phyloP scores from a whole-genome alignment of 768 basidiomycete genomes.

The Bullera alba region DNA sequence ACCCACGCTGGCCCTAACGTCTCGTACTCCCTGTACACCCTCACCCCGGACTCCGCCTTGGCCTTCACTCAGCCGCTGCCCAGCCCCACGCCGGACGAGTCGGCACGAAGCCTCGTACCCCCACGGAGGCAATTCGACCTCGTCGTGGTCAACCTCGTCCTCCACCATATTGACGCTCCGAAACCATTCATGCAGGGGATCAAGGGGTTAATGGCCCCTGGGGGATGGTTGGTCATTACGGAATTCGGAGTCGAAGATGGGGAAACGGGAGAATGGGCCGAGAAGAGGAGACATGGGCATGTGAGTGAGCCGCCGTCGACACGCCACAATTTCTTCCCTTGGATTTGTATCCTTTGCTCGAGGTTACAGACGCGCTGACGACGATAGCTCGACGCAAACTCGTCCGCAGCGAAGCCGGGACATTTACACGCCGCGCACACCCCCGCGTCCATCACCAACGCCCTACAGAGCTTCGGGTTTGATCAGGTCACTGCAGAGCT shows the following conservation, averaged over 20 bases:
- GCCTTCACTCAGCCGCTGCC: conserved; percentile 9
- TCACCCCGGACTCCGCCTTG: conserved; percentile 15
- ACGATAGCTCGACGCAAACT: neutral
- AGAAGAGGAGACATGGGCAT: conserved; percentile 1
- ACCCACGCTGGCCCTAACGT: neutral
- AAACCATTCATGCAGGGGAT: conserved; percentile 13
- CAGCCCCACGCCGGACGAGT: conserved; percentile 10
- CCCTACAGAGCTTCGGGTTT: conserved; percentile 17
- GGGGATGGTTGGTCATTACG: conserved; percentile 28
- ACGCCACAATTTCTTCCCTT: neutral
- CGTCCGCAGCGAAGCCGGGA: conserved; percentile 14
- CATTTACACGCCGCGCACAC: conserved; percentile 21
- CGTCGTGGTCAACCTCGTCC: conserved; percentile 22
- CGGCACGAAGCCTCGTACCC: conserved; percentile 10
- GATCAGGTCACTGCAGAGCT: conserved; percentile 21
- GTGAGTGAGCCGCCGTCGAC: conserved; percentile 1
- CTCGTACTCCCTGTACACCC: conserved; percentile 17
- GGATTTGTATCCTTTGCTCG: neutral
- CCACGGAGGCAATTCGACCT: conserved; percentile 17
- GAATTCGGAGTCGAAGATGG: conserved; percentile 23
- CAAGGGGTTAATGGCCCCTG: conserved; percentile 13
- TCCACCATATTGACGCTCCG: conserved; percentile 32
- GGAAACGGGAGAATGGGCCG: neutral
- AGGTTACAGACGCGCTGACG: neutral
- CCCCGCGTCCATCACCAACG: conserved; percentile 1